Evolutionary conservation across 176 grass and related monocot genomes (phyloP).

Genomic region (Ensete ventricosum): DNA sequence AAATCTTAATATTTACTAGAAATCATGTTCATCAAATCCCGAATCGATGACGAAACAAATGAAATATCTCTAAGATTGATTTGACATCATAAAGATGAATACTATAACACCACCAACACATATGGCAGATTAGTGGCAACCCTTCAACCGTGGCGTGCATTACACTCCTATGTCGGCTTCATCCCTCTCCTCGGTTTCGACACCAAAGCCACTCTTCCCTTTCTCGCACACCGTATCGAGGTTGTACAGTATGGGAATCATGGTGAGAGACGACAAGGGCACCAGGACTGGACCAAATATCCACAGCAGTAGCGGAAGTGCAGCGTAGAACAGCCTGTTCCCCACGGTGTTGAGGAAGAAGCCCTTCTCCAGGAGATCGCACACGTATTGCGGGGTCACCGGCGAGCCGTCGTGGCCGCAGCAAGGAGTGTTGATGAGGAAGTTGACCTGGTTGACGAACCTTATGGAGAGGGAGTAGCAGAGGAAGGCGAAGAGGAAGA

Average conservation of each 20-base stretch:
- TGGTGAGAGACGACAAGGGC: constrained; percentile 35
- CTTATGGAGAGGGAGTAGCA: constrained; percentile 52
- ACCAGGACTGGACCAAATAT: constrained; percentile 54
- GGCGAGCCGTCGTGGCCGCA: constrained; percentile 4
- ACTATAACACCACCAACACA: neutral
- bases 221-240: constrained; percentile 28
- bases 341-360: constrained; percentile 43
- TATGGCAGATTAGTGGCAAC: neutral
- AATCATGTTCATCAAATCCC: too few species aligned
- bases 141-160: neutral
- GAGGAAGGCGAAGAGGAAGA: constrained; percentile 69
- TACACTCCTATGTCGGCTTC: neutral
- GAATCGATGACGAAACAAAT: too few species aligned
- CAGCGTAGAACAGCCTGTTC: constrained; percentile 50
- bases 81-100: neutral
- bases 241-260: constrained; percentile 44
- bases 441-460: constrained; percentile 46
- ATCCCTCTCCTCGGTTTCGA: neutral
- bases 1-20: too few species aligned
- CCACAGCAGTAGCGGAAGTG: constrained; percentile 58
- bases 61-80: too few species aligned
- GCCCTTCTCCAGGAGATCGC: constrained; percentile 30
- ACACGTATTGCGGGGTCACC: constrained; percentile 32
- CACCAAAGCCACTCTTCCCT: neutral
- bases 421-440: constrained; percentile 55